Evolutionary conservation across 805 yeast species (phyloP).

Genomic region (Isabelozyma pseudorhagii): DNA sequence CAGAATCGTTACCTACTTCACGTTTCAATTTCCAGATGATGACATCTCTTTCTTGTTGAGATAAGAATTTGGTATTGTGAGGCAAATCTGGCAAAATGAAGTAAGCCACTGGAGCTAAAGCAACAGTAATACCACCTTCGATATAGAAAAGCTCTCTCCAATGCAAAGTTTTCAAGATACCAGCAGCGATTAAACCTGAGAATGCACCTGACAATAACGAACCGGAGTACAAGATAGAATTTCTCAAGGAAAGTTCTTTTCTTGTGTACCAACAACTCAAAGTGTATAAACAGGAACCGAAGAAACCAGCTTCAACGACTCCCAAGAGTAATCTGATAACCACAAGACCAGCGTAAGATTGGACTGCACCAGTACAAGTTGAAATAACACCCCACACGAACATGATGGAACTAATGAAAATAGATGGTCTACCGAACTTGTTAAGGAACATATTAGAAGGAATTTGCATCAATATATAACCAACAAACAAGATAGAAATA

Average conservation of each 20-base stretch:
- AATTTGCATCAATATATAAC: constrained; percentile 47
- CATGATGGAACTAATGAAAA: constrained; percentile 49
- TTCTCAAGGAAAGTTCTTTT: constrained; percentile 47
- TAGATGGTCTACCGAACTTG: constrained; percentile 47
- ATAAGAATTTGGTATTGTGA: constrained; percentile 44
- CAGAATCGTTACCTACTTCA: constrained; percentile 41
- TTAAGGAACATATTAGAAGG: constrained; percentile 48
- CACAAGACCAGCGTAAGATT: constrained; percentile 40
- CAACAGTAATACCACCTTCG: constrained; percentile 53
- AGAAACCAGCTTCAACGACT: constrained; percentile 45
- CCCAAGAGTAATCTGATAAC: constrained; percentile 49
- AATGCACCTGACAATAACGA: constrained; percentile 52
- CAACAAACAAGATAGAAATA: constrained; percentile 50
- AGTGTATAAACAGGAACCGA: constrained; percentile 46
- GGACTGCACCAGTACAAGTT: constrained; percentile 47
- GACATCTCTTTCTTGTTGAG: constrained; percentile 43
- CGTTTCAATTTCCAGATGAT: constrained; percentile 37
- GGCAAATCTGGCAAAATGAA: constrained; percentile 53
- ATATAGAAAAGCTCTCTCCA: constrained; percentile 60
- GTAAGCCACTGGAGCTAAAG: constrained; percentile 42
- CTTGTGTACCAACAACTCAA: constrained; percentile 56
- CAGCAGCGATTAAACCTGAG: constrained; percentile 54
- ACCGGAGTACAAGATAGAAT: constrained; percentile 50
- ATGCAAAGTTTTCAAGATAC: constrained; percentile 43
- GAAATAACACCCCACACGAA: constrained; percentile 49